Percentiles rank a stretch among this genome's conserved stretches.
These are phyloP conservation scores for Fagus sylvatica DNA, from an alignment of 306 rosid genomes.

Conservation along the genomic window DNA sequence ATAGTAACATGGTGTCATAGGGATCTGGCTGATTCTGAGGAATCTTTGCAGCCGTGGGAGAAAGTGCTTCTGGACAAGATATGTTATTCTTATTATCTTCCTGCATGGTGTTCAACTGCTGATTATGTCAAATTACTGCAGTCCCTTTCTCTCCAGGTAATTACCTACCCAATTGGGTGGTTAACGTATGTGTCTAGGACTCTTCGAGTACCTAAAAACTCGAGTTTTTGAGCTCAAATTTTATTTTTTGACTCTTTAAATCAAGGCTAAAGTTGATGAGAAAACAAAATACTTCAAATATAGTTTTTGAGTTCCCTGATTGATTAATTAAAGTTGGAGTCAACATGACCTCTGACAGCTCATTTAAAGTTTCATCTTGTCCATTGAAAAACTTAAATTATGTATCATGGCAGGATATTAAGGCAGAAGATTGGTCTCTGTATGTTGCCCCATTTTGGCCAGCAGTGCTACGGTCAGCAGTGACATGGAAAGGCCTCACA, in stretches of 20 bases:
- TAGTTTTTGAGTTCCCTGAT: neutral
- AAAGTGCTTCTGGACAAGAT: slow-evolving; percentile 64
- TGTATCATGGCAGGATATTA: slow-evolving; percentile 59
- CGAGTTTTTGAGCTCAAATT: neutral
- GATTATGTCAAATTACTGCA: slow-evolving; percentile 64
- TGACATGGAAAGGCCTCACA: slow-evolving; percentile 80
- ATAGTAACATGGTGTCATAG: slow-evolving; percentile 97
- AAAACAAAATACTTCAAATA: neutral
- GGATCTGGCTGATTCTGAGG: slow-evolving; percentile 68
- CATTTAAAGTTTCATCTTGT: neutral
- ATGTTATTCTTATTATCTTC: slow-evolving; percentile 77
- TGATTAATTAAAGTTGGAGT: neutral
- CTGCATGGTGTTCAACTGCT: slow-evolving; percentile 91
- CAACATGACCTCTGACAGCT: neutral
- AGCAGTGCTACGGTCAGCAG: slow-evolving; percentile 80
- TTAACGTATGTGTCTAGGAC: no score
- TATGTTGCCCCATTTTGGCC: slow-evolving; percentile 96
- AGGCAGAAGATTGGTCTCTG: slow-evolving; percentile 77
- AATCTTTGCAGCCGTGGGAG: slow-evolving; percentile 69
- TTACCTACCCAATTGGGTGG: neutral
- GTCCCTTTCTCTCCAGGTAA: slow-evolving; percentile 63
- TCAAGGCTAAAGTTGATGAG: neutral
- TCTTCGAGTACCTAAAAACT: no score
- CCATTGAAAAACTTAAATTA: neutral
- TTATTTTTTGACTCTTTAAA: neutral